phyloP scores from a whole-genome alignment of 192 early-diverging fungal genomes.

The Chytriomyces sp. region DNA sequence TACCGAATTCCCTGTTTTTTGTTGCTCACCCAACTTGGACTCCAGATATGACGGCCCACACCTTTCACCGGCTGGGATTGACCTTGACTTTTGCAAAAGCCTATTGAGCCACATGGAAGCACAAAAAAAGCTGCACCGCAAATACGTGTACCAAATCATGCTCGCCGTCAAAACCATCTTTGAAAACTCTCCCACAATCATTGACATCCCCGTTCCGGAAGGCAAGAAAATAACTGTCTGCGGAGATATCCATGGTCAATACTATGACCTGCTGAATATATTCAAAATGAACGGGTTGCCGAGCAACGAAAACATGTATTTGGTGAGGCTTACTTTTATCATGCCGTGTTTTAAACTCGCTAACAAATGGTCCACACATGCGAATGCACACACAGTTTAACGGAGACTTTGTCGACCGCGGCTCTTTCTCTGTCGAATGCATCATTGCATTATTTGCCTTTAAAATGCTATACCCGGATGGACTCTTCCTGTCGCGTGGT shows the following conservation, averaged over 20 bases:
- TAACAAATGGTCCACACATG: neutral
- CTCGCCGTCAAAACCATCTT: slow-evolving; percentile 76
- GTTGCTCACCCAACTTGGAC: too few species aligned
- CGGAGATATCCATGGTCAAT: slow-evolving; percentile 99
- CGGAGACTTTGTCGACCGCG: slow-evolving; percentile 99
- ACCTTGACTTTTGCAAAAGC: slow-evolving; percentile 76
- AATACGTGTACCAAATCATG: slow-evolving; percentile 88
- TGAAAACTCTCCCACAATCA: slow-evolving; percentile 75
- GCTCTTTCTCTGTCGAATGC: slow-evolving; percentile 96
- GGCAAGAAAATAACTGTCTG: slow-evolving; percentile 85
- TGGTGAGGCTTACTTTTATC: slow-evolving; percentile 19
- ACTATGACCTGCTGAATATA: slow-evolving; percentile 95
- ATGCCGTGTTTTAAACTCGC: neutral
- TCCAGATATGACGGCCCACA: slow-evolving; percentile 82
- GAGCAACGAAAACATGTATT: slow-evolving; percentile 76
- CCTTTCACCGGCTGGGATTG: slow-evolving; percentile 72
- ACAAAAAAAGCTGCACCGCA: slow-evolving; percentile 89
- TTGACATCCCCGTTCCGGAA: slow-evolving; percentile 82
- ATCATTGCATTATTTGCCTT: slow-evolving; percentile 89
- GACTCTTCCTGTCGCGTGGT: slow-evolving; percentile 86
- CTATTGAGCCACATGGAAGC: slow-evolving; percentile 80
- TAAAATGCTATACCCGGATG: slow-evolving; percentile 87
- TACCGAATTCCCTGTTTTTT: slow-evolving; percentile 43
- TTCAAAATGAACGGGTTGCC: slow-evolving; percentile 93
- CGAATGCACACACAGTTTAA: slow-evolving; percentile 68